phyloP scores from a whole-genome alignment of 2,329 filamentous ascomycete species.

The Fulvia fulva region DNA sequence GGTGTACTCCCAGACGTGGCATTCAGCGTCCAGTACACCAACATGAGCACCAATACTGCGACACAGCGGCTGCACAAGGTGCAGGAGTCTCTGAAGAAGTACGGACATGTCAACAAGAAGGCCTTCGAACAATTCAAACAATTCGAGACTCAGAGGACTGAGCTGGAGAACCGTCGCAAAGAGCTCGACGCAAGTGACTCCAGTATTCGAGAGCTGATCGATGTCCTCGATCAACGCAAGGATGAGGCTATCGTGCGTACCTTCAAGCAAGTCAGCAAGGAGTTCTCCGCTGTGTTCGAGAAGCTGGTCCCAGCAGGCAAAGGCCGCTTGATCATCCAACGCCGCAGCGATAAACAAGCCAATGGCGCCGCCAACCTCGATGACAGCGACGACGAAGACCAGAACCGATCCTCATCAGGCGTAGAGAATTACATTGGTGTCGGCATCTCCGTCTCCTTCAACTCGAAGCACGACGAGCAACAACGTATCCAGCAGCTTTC shows the following conservation, averaged over 20 bases:
- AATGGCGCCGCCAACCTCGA: slow-evolving; percentile 46
- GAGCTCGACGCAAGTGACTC: slow-evolving; percentile 83
- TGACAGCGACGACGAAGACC: slow-evolving; percentile 55
- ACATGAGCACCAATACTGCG: slow-evolving; percentile 66
- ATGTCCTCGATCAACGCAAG: slow-evolving; percentile 88
- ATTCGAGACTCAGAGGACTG: slow-evolving; percentile 89
- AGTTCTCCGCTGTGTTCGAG: slow-evolving; percentile 90
- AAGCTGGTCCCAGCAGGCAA: slow-evolving; percentile 91
- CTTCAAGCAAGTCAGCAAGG: slow-evolving; percentile 93
- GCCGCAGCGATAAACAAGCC: slow-evolving; percentile 71
- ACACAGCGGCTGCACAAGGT: slow-evolving; percentile 77
- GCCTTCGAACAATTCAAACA: slow-evolving; percentile 98
- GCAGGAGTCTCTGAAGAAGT: slow-evolving; percentile 91
- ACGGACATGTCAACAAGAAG: slow-evolving; percentile 98
- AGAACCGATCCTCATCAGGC: slow-evolving; percentile 27
- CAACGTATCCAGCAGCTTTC: slow-evolving; percentile 96
- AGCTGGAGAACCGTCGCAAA: slow-evolving; percentile 74
- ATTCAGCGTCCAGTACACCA: slow-evolving; percentile 77
- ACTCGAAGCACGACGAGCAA: slow-evolving; percentile 96
- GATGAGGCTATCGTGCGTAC: slow-evolving; percentile 98
- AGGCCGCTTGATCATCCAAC: slow-evolving; percentile 87
- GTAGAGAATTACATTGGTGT: slow-evolving; percentile 97
- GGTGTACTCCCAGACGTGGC: slow-evolving; percentile 92
- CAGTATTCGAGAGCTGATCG: slow-evolving; percentile 88
- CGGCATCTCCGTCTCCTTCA: slow-evolving; percentile 96